Percentiles rank a stretch among this genome's conserved stretches.
These are phyloP conservation scores for Lonicera japonica DNA, from an alignment of 129 eudicot species.

Conservation along the genomic window DNA sequence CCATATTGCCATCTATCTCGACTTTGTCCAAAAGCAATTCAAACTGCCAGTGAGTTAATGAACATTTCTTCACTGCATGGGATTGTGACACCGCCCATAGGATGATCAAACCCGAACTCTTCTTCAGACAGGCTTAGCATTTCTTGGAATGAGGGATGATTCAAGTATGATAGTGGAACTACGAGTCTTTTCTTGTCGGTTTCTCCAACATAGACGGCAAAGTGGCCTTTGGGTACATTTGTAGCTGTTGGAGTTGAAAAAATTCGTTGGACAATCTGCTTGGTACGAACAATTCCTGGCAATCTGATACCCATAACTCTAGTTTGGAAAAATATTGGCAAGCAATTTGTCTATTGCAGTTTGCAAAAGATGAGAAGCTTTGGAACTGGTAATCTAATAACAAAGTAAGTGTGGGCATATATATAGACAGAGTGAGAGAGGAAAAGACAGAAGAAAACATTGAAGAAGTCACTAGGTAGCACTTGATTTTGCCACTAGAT, in stretches of 20 bases:
- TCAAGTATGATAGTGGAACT: constrained; percentile 25
- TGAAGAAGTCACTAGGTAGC: neutral
- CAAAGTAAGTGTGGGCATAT: too few species aligned
- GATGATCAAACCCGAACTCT: neutral
- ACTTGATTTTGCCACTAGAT: too few species aligned
- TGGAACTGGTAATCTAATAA: neutral
- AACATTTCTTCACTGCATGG: constrained; percentile 31
- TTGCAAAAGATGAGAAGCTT: neutral
- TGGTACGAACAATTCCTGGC: neutral
- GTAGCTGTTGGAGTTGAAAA: neutral
- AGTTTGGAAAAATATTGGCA: too few species aligned
- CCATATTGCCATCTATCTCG: neutral
- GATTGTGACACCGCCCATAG: constrained; percentile 22
- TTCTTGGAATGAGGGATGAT: constrained; percentile 29
- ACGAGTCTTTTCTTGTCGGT: constrained; percentile 22
- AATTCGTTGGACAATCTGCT: neutral
- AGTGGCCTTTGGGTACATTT: neutral
- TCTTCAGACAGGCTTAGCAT: constrained; percentile 24
- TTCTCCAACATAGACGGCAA: constrained; percentile 44
- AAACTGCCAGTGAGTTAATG: constrained; percentile 13
- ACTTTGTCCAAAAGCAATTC: neutral
- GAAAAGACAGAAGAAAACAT: neutral
- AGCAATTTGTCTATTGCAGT: neutral
- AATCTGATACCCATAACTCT: neutral
- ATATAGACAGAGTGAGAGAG: too few species aligned